These are phyloP conservation scores for Lojkania enalia DNA, from an alignment of 2,329 filamentous ascomycete species.

Conservation along the genomic window DNA sequence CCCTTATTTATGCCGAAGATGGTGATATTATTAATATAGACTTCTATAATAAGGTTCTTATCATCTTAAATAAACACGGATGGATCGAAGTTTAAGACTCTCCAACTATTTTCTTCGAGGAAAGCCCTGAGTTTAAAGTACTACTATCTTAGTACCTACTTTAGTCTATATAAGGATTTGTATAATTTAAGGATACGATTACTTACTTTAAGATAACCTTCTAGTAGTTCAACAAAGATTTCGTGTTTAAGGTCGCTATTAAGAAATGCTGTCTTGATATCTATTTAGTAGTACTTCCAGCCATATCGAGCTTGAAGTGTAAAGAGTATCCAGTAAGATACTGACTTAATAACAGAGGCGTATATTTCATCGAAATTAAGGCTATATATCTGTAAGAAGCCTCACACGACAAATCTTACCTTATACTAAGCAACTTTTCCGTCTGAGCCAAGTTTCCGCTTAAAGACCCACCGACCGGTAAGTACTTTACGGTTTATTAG, in stretches of 20 bases:
- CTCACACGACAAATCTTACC: neutral
- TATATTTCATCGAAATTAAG: neutral
- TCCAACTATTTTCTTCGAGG: neutral
- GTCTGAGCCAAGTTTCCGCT: neutral
- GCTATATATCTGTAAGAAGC: neutral
- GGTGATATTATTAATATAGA: neutral
- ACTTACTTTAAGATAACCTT: neutral
- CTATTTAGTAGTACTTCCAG: neutral
- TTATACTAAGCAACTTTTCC: neutral
- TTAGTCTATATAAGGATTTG: neutral
- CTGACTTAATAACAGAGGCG: neutral
- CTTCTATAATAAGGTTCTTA: too few relatives aligned
- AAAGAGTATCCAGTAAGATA: neutral
- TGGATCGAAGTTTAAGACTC: neutral
- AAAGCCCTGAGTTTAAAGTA: neutral
- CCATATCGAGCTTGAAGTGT: neutral
- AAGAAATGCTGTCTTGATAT: neutral
- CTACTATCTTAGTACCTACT: neutral
- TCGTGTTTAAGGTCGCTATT: neutral
- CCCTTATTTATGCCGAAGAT: neutral
- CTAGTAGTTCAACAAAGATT: neutral
- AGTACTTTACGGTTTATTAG: neutral
- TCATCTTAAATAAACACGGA: neutral
- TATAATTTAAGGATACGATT: neutral
- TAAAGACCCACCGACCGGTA: neutral